A percentile compares a stretch with the other conserved stretches of the same genome.
Conservation (phyloP, 2,329 filamentous ascomycete genomes). For the Dothistroma septosporum region DNA sequence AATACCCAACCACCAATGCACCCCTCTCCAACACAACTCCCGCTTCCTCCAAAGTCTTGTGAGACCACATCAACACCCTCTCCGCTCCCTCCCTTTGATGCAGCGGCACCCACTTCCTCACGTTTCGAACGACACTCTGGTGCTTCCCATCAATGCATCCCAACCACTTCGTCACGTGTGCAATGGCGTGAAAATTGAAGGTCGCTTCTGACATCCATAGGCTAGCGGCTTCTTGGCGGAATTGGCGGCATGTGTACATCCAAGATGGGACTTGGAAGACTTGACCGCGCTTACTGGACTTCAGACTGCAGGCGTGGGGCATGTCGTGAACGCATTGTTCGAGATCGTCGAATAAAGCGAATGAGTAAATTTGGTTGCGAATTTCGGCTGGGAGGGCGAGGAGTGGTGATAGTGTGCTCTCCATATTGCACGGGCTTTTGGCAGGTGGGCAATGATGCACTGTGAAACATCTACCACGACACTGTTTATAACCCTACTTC, state of each 20-base stretch:
- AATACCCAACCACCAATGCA: constrained; percentile 2
- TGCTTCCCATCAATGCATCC: neutral
- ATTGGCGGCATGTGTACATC: neutral
- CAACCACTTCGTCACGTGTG: neutral
- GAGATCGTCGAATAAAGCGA: neutral
- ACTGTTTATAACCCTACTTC: neutral
- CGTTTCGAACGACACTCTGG: neutral
- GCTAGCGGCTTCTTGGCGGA: neutral
- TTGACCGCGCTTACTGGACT: neutral
- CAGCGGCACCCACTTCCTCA: constrained; percentile 4
- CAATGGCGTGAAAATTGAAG: constrained; percentile 6
- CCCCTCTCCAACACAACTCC: constrained; percentile 12
- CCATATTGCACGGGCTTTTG: neutral
- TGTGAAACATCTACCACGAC: neutral
- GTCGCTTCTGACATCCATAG: constrained; percentile 3
- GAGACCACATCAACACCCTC: neutral
- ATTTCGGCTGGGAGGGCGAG: constrained; percentile 5
- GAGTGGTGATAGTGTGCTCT: neutral
- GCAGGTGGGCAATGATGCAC: neutral
- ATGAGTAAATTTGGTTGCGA: constrained; percentile 5
- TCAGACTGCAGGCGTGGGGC: constrained; percentile 2
- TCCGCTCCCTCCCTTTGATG: neutral
- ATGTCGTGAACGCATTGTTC: constrained; percentile 3
- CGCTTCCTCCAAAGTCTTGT: neutral
- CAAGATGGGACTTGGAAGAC: neutral